A percentile compares a stretch with the other conserved stretches of the same genome.
Evolutionary conservation across 2,329 filamentous ascomycete species (phyloP).

Genomic region (Hypoxylon sp.): DNA sequence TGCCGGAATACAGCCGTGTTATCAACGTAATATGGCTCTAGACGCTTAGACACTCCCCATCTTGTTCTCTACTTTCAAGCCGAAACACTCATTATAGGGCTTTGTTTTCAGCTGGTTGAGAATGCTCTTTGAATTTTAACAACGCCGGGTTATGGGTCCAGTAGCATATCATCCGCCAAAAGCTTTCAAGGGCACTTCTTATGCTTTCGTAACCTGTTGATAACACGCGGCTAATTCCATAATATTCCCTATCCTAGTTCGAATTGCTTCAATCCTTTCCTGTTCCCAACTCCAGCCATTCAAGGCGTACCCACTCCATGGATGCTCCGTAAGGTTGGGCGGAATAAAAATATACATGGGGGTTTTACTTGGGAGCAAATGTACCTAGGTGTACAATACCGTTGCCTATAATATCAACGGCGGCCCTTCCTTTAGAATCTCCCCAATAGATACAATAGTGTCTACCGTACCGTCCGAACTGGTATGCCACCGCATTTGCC

Average conservation of each 20-base stretch:
- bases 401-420: conserved; percentile 19
- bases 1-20: background rate
- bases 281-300: conserved; percentile 29
- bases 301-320: conserved; percentile 9
- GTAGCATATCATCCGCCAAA: background rate
- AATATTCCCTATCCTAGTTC: conserved; percentile 12
- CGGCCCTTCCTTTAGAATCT: conserved; percentile 45
- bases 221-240: conserved; percentile 15
- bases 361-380: conserved; percentile 1
- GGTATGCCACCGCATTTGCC: conserved; percentile 37
- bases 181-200: conserved; percentile 1
- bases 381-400: background rate
- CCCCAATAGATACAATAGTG: conserved; percentile 46
- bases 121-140: conserved; percentile 10
- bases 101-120: background rate
- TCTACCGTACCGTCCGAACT: conserved; percentile 41
- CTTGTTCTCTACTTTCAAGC: background rate
- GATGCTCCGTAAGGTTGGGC: conserved; percentile 4
- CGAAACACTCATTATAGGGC: background rate
- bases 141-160: conserved; percentile 5
- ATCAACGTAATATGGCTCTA: background rate
- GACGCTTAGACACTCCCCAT: background rate
- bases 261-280: conserved; percentile 26
- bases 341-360: conserved; percentile 23
- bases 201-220: conserved; percentile 12